A percentile compares a stretch with the other conserved stretches of the same genome.
Conservation (phyloP, 495 filamentous ascomycete genomes). For the Tirmania nivea region DNA sequence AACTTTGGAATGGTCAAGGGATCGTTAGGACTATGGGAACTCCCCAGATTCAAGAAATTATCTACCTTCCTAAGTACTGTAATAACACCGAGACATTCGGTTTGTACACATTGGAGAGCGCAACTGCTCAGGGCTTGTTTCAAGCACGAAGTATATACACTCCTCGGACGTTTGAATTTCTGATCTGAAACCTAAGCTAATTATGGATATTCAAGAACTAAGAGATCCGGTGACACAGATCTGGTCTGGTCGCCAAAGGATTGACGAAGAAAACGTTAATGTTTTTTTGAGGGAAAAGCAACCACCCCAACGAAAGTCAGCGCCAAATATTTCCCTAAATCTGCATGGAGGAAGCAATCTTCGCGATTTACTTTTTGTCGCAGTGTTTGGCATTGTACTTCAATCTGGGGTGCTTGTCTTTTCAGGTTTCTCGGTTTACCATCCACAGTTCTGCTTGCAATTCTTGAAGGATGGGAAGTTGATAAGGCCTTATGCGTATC, state of each 20-base stretch:
- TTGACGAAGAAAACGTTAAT: background rate
- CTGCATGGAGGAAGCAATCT: background rate
- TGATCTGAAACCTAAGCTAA: too few relatives aligned
- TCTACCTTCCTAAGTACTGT: background rate
- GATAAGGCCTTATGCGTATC: background rate
- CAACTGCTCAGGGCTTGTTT: background rate
- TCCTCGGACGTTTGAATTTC: too few relatives aligned
- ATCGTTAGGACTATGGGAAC: conserved; percentile 1
- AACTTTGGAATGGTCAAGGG: conserved; percentile 13
- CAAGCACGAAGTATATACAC: background rate
- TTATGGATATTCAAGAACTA: background rate
- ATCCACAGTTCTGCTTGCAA: background rate
- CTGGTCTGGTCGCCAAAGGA: background rate
- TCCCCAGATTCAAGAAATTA: conserved; percentile 1
- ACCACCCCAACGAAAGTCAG: background rate
- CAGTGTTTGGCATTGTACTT: conserved; percentile 1
- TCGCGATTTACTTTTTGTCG: background rate
- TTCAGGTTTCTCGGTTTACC: background rate
- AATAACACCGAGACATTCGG: background rate
- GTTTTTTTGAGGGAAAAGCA: too few relatives aligned
- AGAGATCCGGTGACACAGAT: background rate
- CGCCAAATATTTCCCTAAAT: conserved; percentile 9
- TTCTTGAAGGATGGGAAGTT: background rate
- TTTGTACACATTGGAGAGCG: background rate
- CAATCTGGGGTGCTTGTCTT: conserved; percentile 4